Evolutionary conservation across 768 basidiomycete species (phyloP).

Genomic region (Xanthoconium stramineum): DNA sequence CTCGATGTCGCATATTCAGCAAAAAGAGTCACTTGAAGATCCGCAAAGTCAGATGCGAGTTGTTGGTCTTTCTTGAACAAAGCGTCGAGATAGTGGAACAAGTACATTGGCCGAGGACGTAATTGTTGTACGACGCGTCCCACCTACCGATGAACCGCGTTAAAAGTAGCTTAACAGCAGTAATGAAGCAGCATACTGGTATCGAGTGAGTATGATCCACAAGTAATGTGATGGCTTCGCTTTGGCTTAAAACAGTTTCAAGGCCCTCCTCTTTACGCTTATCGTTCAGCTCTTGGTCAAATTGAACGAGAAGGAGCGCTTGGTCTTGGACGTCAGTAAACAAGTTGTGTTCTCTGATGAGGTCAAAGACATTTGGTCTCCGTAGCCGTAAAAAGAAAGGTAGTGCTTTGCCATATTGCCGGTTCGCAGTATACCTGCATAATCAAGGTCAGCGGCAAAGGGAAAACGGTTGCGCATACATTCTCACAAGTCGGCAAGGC

Average conservation of each 20-base stretch:
- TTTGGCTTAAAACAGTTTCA: constrained; percentile 43
- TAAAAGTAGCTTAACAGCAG: neutral
- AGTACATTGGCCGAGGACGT: constrained; percentile 66
- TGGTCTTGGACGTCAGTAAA: constrained; percentile 96
- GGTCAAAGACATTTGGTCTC: constrained; percentile 86
- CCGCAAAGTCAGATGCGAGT: constrained; percentile 76
- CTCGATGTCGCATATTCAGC: constrained; percentile 79
- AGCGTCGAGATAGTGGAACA: constrained; percentile 92
- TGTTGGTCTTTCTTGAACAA: constrained; percentile 85
- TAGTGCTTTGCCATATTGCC: constrained; percentile 92
- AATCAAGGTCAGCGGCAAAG: neutral
- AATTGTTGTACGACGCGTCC: constrained; percentile 87
- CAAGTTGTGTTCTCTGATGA: constrained; percentile 89
- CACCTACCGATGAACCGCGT: constrained; percentile 47
- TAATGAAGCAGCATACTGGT: constrained; percentile 54
- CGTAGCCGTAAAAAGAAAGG: constrained; percentile 87
- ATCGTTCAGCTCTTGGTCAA: constrained; percentile 83
- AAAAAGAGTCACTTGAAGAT: constrained; percentile 86
- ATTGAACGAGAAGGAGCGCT: constrained; percentile 87
- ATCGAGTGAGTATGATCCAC: constrained; percentile 97
- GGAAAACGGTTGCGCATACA: neutral
- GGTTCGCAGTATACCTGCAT: constrained; percentile 76
- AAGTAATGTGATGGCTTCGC: constrained; percentile 80
- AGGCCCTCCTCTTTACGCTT: constrained; percentile 45
- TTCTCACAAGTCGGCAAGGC: constrained; percentile 82